phyloP scores from a whole-genome alignment of 2,329 filamentous ascomycete genomes.

The Stagonosporopsis chrysanthemi region DNA sequence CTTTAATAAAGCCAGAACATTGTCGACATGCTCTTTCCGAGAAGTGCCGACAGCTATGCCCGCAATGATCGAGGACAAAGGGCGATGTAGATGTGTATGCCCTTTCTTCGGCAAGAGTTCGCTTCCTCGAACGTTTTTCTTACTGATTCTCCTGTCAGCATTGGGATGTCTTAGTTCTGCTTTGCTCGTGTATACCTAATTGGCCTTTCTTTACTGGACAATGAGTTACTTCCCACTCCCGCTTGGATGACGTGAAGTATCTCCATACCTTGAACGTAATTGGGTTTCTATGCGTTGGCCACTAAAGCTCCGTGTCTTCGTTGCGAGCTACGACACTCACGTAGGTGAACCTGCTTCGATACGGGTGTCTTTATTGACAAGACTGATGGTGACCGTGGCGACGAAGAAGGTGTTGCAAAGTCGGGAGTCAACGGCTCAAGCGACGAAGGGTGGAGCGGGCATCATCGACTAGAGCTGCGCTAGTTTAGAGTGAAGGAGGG shows the following conservation, averaged over 20 bases:
- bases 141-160: neutral
- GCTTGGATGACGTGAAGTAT: neutral
- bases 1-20: neutral
- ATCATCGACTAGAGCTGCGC: neutral
- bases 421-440: neutral
- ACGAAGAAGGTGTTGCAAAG: neutral
- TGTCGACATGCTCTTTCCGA: slow-evolving; percentile 23
- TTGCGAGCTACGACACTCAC: neutral
- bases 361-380: neutral
- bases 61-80: neutral
- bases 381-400: neutral
- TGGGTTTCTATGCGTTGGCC: neutral
- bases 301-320: neutral
- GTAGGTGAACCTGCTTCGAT: neutral
- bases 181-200: neutral
- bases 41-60: slow-evolving; percentile 25
- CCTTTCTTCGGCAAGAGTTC: slow-evolving; percentile 13
- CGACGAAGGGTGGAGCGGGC: slow-evolving; percentile 4
- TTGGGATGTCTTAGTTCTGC: neutral
- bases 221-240: neutral
- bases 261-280: neutral
- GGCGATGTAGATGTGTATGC: slow-evolving; percentile 19
- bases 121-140: slow-evolving; percentile 6
- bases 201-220: neutral
- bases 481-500: slow-evolving; percentile 9